A percentile compares a stretch with the other conserved stretches of the same genome.
Evolutionary conservation across 2,329 filamentous ascomycete genomes (phyloP).

Genomic region (Tolypocladium tundrense): DNA sequence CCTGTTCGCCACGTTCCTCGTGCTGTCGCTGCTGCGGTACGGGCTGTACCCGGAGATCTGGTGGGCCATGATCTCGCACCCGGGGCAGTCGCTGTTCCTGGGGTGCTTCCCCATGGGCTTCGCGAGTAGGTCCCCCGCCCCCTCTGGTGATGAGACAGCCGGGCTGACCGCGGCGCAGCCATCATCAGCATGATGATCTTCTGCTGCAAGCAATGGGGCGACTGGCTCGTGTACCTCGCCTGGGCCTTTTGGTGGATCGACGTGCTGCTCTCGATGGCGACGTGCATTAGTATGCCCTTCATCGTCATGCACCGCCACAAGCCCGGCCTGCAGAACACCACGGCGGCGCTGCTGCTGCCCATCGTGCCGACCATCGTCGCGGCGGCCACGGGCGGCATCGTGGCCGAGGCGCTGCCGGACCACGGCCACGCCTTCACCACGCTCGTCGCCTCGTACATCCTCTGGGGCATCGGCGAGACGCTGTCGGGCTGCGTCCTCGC

Average conservation of each 20-base stretch:
- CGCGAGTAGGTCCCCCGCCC: slow-evolving; percentile 30
- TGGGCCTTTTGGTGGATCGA: slow-evolving; percentile 52
- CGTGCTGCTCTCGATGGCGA: slow-evolving; percentile 38
- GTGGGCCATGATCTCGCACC: slow-evolving; percentile 54
- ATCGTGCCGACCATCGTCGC: slow-evolving; percentile 59
- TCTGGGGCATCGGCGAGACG: slow-evolving; percentile 53
- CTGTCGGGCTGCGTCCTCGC: slow-evolving; percentile 53
- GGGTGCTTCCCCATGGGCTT: slow-evolving; percentile 61
- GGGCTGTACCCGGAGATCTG: slow-evolving; percentile 56
- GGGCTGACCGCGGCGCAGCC: slow-evolving; percentile 16
- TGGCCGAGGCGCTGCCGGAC: slow-evolving; percentile 50
- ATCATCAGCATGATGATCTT: slow-evolving; percentile 56
- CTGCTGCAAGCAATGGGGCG: slow-evolving; percentile 52
- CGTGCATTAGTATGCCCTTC: slow-evolving; percentile 45
- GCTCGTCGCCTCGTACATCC: slow-evolving; percentile 53
- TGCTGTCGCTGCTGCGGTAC: slow-evolving; percentile 50
- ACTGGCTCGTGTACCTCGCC: slow-evolving; percentile 42
- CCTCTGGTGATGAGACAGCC: background rate
- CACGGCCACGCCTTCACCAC: slow-evolving; percentile 47
- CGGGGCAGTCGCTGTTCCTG: slow-evolving; percentile 57
- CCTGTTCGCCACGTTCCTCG: slow-evolving; percentile 44
- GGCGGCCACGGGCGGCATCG: slow-evolving; percentile 51
- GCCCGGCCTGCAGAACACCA: slow-evolving; percentile 45
- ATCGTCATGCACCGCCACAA: slow-evolving; percentile 39
- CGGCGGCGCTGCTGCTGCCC: slow-evolving; percentile 54